phyloP scores from a whole-genome alignment of 164 flowering plant genomes.

The Stephania cephalantha region DNA sequence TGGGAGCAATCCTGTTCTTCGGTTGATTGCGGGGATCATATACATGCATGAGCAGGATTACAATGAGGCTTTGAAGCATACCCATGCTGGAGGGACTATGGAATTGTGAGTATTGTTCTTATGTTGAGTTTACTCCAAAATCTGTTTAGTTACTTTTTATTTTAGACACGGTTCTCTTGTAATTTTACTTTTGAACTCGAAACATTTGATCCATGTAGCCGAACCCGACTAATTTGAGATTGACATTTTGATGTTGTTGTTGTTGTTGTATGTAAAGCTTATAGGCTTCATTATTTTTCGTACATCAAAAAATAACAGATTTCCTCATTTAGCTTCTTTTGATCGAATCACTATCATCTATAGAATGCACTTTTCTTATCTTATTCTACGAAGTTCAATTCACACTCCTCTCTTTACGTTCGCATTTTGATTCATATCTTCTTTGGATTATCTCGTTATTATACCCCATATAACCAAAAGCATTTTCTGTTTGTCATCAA shows the following conservation, averaged over 20 bases:
- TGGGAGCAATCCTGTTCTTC: conserved; percentile 61
- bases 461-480: not conserved
- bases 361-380: not conserved
- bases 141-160: no score
- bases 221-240: no score
- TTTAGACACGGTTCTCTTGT: not conserved
- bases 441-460: not conserved
- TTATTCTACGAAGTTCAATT: not conserved
- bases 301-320: not conserved
- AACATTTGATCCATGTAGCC: no score
- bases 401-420: not conserved
- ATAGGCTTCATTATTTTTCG: not conserved
- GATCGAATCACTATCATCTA: not conserved
- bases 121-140: not conserved
- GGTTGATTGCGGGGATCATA: conserved; percentile 77
- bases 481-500: not conserved
- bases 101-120: conserved; percentile 58
- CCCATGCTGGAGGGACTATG: conserved; percentile 90
- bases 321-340: not conserved
- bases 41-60: conserved; percentile 90
- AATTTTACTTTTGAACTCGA: not conserved
- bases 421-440: not conserved
- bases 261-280: not conserved
- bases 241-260: no score
- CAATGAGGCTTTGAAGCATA: conserved; percentile 86